These are phyloP conservation scores for Guadua angustifolia DNA, from an alignment of 176 grass and related monocot genomes.

Conservation along the genomic window DNA sequence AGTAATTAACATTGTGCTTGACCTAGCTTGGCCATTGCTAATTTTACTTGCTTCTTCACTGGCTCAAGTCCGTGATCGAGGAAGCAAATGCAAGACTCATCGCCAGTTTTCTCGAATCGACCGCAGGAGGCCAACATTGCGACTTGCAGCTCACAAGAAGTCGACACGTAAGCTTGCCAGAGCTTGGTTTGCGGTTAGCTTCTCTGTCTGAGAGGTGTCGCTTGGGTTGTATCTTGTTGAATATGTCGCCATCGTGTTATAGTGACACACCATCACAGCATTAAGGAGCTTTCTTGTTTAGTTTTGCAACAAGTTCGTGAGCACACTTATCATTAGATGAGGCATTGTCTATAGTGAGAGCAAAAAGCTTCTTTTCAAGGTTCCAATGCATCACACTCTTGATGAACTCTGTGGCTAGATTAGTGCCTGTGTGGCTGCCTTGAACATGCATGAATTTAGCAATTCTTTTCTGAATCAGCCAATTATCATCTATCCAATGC, in stretches of 20 bases:
- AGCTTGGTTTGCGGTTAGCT: slow-evolving; percentile 75
- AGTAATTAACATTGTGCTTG: neutral
- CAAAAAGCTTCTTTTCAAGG: too few species aligned
- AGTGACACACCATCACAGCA: neutral
- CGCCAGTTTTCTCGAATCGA: slow-evolving; percentile 85
- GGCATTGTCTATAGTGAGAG: too few species aligned
- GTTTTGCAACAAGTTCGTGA: too few species aligned
- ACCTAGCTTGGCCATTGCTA: neutral
- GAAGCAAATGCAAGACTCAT: slow-evolving; percentile 92
- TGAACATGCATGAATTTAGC: too few species aligned
- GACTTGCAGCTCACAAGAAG: slow-evolving; percentile 70
- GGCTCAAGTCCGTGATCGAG: slow-evolving; percentile 77
- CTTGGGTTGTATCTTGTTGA: neutral
- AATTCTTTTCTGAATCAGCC: too few species aligned
- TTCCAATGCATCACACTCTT: too few species aligned
- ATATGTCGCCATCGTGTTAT: neutral
- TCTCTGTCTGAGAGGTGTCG: neutral
- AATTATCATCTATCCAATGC: too few species aligned
- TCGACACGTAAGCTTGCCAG: slow-evolving; percentile 88
- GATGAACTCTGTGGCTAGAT: too few species aligned
- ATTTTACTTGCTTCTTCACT: slow-evolving; percentile 27
- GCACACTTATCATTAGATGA: too few species aligned
- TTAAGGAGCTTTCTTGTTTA: too few species aligned
- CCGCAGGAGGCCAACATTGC: slow-evolving; percentile 80
- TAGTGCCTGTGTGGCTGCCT: too few species aligned